Percentiles rank a stretch among this genome's conserved stretches.
Conservation (phyloP, 805 yeast genomes). For the Sugiyamaella marilandica region DNA sequence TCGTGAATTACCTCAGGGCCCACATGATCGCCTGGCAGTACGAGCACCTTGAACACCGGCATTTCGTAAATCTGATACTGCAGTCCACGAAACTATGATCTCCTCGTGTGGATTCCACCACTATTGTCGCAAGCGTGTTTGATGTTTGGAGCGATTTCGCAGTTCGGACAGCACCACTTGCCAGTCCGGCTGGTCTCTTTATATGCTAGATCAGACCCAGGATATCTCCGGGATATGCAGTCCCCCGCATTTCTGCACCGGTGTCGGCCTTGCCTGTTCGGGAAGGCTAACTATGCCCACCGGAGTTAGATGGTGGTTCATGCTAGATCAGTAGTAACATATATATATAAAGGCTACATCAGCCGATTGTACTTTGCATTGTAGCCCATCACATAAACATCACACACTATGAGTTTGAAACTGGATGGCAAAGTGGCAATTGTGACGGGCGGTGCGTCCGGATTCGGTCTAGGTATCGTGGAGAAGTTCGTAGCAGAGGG, state of each 20-base stretch:
- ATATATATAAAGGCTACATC: neutral
- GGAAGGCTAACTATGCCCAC: slow-evolving; percentile 4
- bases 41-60: slow-evolving; percentile 41
- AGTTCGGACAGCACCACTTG: no score
- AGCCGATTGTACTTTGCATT: neutral
- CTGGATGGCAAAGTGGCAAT: slow-evolving; percentile 38
- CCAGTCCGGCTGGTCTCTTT: no score
- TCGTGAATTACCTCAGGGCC: slow-evolving; percentile 82
- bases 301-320: slow-evolving; percentile 1
- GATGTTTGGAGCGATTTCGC: no score
- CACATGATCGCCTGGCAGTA: slow-evolving; percentile 90
- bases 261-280: neutral
- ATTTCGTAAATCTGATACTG: neutral
- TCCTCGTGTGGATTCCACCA: no score
- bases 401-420: neutral
- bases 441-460: slow-evolving; percentile 43
- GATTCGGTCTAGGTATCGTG: slow-evolving; percentile 37
- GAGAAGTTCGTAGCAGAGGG: slow-evolving; percentile 18
- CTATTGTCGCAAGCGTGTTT: no score
- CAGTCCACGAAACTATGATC: no score
- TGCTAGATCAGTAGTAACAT: neutral
- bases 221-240: no score
- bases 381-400: no score
- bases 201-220: no score
- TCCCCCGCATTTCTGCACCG: slow-evolving; percentile 1